Base-by-base conservation (phyloP, 192 early-diverging fungal genomes). In the Phlyctochytrium planicorne region DNA sequence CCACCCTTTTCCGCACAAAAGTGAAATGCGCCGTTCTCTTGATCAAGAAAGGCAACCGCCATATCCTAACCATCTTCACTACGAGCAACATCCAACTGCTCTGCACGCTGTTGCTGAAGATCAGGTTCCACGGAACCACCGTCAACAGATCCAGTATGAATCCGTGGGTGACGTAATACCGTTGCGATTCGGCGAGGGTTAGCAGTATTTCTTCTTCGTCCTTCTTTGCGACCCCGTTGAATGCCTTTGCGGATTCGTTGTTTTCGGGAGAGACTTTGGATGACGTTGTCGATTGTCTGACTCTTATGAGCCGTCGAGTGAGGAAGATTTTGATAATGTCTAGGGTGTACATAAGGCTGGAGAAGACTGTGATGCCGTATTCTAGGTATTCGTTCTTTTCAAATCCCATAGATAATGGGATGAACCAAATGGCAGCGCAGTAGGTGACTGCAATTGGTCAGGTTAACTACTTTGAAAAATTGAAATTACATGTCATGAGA, bases 371-470 rank as follows among this genome's bases (percentile, higher is more conserved):
- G 35, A 62, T 47, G 2, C 16, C 20, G 3, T 60, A 60, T 17
- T 33, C 31, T 2, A 62, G 25, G 14, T 53, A 59, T 1, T 37
- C 34, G 33, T 25, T 29, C 4, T 27, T 16, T 20, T 61, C 59
- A 62, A 55, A 68, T 3, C 33, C 32, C 4, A 60, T 47, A 20
- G 59, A 34, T n/a, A 68, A 34, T 17, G 67, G 67, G n/a, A 61
- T 31, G 14, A 68, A 20, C 59, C 34, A 61, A 10, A 68, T 20
- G 0, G n/a, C 65, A 29, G 16, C 24, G 24, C 33, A 29, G 25
- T 68, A 36, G 6, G 59, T 1, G 23, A 57, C 57, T 60, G 31
- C 4, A 34, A 36, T 47, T 6, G n/a, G n/a, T n/a, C n/a, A n/a
- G n/a, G n/a, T n/a, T n/a, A n/a, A n/a, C n/a, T n/a, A n/a, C n/a